Base-by-base conservation (phyloP, 2,329 filamentous ascomycete species). In the Chalaropsis ovoidea region DNA sequence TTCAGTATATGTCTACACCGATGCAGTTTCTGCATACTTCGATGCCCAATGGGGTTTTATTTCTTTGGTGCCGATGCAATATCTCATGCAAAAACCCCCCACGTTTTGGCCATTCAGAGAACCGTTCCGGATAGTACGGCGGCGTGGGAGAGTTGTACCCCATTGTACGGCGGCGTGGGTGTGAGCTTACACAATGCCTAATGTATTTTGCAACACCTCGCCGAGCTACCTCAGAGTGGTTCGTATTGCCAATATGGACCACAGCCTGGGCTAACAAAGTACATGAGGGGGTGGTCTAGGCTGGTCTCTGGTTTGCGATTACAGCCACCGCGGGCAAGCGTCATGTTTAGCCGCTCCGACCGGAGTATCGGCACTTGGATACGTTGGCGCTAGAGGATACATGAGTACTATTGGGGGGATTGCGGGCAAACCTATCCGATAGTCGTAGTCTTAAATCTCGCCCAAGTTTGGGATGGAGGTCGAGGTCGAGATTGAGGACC, bases 31-130 rank as follows among this genome's bases (percentile, higher is more conserved):
- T 27, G 27, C 19, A 61, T 43, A 43, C 35, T 35, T 66, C 49
- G 58, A 63, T 63, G 61, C 61, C 65, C 61, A 66, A 63, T 49
- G 41, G 58, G 58, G 35, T 54, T 24, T 54, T 62, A 35, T 54
- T 54, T 65, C 31, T 54, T 65, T 65, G 64, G 64, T 62, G n/a
- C 58, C 41, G 43, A 61, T 65, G 58, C 58, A 49, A 65, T 65
- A 62, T 54, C 24, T 62, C 56, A 65, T 62, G 64, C 64, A 65
- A 17, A 39, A n/a, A 42, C 58, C 61, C 61, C 64, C 58, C 58
- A 65, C 58, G 45, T 41, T 62, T 52, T 62, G 43, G 13, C 54
- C 52, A 47, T n/a, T 54, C 42, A 62, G 47, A 54, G 27, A 31
- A 56, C 60, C 22, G 47, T 62, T 62, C 27, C 19, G 58, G 35